Evolutionary conservation across 176 grass and related monocot species (phyloP), one percentile per base, ranked within the genome.

Genomic region (Bromus sterilis): DNA sequence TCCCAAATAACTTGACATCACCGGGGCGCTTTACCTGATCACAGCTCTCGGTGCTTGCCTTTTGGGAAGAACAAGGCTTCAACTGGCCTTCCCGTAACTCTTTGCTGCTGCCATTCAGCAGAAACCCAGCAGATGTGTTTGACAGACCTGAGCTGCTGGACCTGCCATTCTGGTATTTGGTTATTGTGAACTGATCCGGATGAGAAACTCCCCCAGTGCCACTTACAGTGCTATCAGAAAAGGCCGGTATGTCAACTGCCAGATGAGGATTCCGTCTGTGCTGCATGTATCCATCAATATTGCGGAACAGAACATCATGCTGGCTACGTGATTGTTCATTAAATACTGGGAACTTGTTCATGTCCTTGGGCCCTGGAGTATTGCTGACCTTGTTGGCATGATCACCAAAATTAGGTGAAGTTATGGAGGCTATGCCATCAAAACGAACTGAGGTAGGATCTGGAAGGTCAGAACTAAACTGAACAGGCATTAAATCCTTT

Each of bases 1-100:
- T 67, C 63, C 94, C 94, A 46, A 97, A 97, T 15, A 97, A 84
- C 74, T 97, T 97, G 15, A 97, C 88, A 87, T 97, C 94, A 49
- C 86, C 86, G 7, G 93, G 59, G 26, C 80, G 78, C 65, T 86
- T 89, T 37, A n/a, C 71, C 36, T 86, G 87, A 60, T 89, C 84
- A 9, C 89, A 79, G 35, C 67, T 77, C 59, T 84, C 89, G 18
- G 80, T 58, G 61, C 64, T 81, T 89, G 77, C n/a, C 41, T 78
- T 91, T 16, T 62, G 21, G 21, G 77, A 74, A 57, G 77, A 74
- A 57, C 65, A 84, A 72, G 76, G 55, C 57, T 29, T 89, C 63
- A 76, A 33, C 18, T 67, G 75, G 28, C 37, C 42, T 8, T 89
- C 82, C 0, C 4, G 34, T 66, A 46, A 40, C 74, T 78, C 88